phyloP scores from a whole-genome alignment of 371 early-diverging fungal species.

The Mucor velutinosus region DNA sequence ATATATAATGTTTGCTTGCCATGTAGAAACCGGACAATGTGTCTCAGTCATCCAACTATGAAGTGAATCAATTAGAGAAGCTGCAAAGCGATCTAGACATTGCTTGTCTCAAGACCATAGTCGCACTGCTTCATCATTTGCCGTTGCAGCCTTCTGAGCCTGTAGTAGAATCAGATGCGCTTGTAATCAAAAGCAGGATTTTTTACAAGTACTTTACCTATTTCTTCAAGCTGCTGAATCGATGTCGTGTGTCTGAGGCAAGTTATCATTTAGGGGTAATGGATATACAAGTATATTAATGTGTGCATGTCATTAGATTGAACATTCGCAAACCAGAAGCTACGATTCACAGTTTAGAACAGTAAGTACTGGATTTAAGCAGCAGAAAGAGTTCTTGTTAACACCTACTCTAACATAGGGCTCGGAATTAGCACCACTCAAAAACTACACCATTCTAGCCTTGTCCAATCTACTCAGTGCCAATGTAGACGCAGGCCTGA shows the following conservation, averaged over 20 bases:
- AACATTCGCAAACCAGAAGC: conserved; percentile 10
- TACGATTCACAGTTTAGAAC: conserved; percentile 10
- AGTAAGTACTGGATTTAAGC: conserved; percentile 1
- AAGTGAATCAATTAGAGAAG: conserved; percentile 50
- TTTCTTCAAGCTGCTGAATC: conserved; percentile 81
- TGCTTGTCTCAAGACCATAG: conserved; percentile 81
- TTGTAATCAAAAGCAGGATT: conserved; percentile 65
- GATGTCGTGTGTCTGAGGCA: conserved; percentile 69
- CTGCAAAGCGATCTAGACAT: conserved; percentile 77
- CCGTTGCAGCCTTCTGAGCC: conserved; percentile 77
- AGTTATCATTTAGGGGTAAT: too few species aligned
- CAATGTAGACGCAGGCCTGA: conserved; percentile 87
- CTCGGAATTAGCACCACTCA: conserved; percentile 65
- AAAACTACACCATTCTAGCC: conserved; percentile 80
- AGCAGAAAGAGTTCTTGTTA: too few species aligned
- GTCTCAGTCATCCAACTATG: conserved; percentile 32
- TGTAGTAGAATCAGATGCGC: conserved; percentile 56
- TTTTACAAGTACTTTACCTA: conserved; percentile 84
- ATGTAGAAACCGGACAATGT: conserved; percentile 29
- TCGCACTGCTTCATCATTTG: conserved; percentile 71
- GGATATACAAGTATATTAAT: too few species aligned
- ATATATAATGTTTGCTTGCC: not conserved
- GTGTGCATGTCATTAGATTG: conserved; percentile 8
- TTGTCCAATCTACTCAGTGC: conserved; percentile 84
- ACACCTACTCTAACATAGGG: too few species aligned